Evolutionary conservation across 1,139 yeast species (phyloP).

Genomic region (Spathaspora jeffriesii): DNA sequence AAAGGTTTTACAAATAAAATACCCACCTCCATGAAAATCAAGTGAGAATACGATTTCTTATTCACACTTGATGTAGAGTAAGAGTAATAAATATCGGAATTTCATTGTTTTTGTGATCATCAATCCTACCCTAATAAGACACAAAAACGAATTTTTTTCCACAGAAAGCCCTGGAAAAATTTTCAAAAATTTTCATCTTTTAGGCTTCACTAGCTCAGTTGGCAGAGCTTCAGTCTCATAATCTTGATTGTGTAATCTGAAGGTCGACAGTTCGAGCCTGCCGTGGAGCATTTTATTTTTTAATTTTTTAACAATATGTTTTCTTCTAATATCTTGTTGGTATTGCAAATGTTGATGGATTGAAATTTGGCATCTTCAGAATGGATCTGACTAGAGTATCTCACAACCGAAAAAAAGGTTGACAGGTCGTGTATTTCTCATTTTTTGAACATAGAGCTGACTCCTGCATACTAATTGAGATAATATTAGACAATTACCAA

Average conservation of each 20-base stretch:
- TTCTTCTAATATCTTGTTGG: no score
- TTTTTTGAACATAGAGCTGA: no score
- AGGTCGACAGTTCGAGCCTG: conserved; percentile 59
- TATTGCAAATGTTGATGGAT: not conserved
- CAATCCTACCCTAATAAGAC: no score
- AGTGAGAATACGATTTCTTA: no score
- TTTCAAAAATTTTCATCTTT: not conserved
- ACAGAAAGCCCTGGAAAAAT: not conserved
- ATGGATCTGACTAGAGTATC: not conserved
- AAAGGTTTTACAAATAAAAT: no score
- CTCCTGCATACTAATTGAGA: not conserved
- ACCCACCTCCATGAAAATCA: no score
- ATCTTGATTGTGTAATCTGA: conserved; percentile 28
- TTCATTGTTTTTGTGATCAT: no score
- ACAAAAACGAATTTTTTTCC: no score
- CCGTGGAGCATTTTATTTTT: conserved; percentile 44
- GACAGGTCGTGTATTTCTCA: no score
- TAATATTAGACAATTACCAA: not conserved
- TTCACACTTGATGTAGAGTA: no score
- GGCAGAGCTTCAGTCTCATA: conserved; percentile 51
- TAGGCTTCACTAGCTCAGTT: conserved; percentile 50
- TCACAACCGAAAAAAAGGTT: not conserved
- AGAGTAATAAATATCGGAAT: no score
- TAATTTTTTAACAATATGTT: no score
- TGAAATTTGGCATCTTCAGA: not conserved